phyloP scores from a whole-genome alignment of 371 early-diverging fungal species.

The Apophysomyces variabilis region DNA sequence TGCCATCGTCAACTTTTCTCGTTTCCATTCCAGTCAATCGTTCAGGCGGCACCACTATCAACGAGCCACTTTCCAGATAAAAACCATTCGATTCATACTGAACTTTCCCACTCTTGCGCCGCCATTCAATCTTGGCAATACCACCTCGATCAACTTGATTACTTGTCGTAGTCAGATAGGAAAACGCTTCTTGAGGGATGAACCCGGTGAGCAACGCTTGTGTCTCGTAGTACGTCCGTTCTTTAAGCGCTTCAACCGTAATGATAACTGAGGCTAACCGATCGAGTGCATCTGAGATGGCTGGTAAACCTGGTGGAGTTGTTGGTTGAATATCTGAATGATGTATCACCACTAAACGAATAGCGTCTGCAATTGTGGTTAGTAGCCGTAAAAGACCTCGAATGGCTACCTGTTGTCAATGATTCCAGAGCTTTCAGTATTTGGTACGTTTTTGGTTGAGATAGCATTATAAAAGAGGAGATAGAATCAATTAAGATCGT shows the following conservation, averaged over 20 bases:
- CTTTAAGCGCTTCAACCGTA: slow-evolving; percentile 19
- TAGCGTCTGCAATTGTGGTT: slow-evolving; percentile 23
- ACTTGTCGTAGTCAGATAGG: slow-evolving; percentile 41
- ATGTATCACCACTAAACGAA: slow-evolving; percentile 35
- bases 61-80: slow-evolving; percentile 12
- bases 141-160: slow-evolving; percentile 37
- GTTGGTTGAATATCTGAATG: slow-evolving; percentile 34
- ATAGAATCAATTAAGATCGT: slow-evolving; percentile 44
- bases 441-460: slow-evolving; percentile 43
- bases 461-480: slow-evolving; percentile 30
- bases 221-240: slow-evolving; percentile 34
- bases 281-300: slow-evolving; percentile 32
- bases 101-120: slow-evolving; percentile 52
- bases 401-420: slow-evolving; percentile 38
- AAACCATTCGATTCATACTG: slow-evolving; percentile 41
- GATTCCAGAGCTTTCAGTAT: slow-evolving; percentile 41
- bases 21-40: slow-evolving; percentile 23
- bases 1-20: not conserved
- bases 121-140: slow-evolving; percentile 47
- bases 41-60: slow-evolving; percentile 26
- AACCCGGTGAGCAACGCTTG: slow-evolving; percentile 47
- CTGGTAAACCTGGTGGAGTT: slow-evolving; percentile 11
- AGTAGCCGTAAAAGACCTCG: too few species aligned
- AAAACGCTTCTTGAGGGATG: slow-evolving; percentile 43
- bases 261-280: slow-evolving; percentile 41